Base-by-base conservation (phyloP, 176 grass and related monocot genomes). In the Lolium multiflorum region DNA sequence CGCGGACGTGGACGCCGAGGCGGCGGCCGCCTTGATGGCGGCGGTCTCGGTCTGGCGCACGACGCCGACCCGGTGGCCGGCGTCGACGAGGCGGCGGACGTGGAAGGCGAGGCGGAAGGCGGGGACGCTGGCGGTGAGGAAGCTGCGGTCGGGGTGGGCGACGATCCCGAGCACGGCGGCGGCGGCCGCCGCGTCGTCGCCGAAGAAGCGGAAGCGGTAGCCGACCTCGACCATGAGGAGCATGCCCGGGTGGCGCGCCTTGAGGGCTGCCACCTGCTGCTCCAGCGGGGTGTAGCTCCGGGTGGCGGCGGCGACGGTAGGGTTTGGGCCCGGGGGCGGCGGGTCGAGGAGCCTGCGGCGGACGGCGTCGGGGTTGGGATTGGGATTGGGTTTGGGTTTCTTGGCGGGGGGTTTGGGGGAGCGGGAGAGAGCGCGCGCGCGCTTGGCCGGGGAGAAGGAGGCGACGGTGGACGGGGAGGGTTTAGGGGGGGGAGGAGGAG, bases 11-110 rank as follows among this genome's bases (percentile, higher is more conserved):
- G 6, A 7, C 0, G 41, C 41, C 11, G n/a, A n/a, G n/a, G 93
- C 74, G 55, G 93, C 89, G 4, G 92, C 81, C 60, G 93, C 91
- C 83, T 98, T 98, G 76, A 95, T 98, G 31, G 91, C 86, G 9
- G 96, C 93, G 21, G 96, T 95, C 88, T 98, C 96, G 11, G 90
- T 98, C 90, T 98, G 96, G 66, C 86, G 92, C n/a, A 98, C 93
- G 62, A 98, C 96, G 21, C 96, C 96, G 44, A 98, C 96, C 91
- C 85, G 93, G 81, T 91, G 55, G 0, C 96, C 96, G 3, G 89
- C 90, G 37, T 81, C 90, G 24, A 98, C 93, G 83, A 98, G 91
- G 77, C 93, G 91, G 61, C 91, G 86, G 25, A 92, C 93, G 85
- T 98, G 93, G 87, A 98, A 95, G n/a, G 88, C 82, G 18, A 98